A percentile compares a stretch with the other conserved stretches of the same genome.
These are phyloP conservation scores for Rhododendron griersonianum DNA, from an alignment of 148 eudicot species.

Conservation along the genomic window DNA sequence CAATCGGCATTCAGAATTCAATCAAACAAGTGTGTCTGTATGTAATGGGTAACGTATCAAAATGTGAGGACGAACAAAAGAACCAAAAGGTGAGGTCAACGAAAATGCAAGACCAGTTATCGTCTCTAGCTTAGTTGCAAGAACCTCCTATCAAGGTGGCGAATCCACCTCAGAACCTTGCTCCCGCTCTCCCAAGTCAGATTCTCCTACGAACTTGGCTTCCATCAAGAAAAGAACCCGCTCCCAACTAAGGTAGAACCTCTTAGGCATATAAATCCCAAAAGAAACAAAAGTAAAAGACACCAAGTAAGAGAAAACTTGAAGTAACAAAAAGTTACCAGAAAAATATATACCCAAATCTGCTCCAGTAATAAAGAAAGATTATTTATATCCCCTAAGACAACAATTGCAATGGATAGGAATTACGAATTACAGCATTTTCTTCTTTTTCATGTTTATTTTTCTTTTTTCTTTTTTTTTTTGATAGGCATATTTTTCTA, in stretches of 20 bases:
- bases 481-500: background rate
- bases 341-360: background rate
- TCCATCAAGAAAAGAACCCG: no score
- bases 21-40: background rate
- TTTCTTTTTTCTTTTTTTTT: background rate
- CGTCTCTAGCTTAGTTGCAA: slow-evolving; percentile 21
- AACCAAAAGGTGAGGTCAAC: slow-evolving; percentile 61
- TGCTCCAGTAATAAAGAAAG: background rate
- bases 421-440: no score
- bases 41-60: background rate
- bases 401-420: background rate
- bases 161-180: background rate
- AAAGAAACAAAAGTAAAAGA: background rate
- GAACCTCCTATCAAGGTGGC: background rate
- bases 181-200: background rate
- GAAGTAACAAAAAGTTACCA: background rate
- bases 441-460: background rate
- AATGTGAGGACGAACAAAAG: slow-evolving; percentile 34
- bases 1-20: background rate
- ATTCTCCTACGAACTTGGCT: background rate
- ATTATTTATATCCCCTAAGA: no score
- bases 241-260: background rate
- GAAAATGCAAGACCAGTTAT: slow-evolving; percentile 54
- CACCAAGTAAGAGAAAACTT: background rate
- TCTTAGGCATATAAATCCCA: background rate